Base-by-base conservation (phyloP, 306 rosid genomes). In the Arachis stenosperma region DNA sequence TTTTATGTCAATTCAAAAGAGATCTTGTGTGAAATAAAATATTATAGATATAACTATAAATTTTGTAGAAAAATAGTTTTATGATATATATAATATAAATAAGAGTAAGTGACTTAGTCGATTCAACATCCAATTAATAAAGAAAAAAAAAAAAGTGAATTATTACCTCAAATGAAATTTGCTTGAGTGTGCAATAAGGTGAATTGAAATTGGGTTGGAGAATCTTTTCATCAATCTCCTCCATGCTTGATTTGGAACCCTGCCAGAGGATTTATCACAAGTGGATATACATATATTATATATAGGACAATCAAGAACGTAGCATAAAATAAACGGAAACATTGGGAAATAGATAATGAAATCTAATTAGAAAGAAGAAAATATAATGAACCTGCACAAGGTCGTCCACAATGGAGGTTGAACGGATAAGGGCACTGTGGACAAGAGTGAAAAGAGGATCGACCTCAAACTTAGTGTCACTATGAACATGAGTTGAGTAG, bases 371-470 rank as follows among this genome's bases (percentile, higher is more conserved):
- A 33, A 33, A 33, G 37, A 33, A 33, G 3, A 33, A 33, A 33
- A 4, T 22, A 22, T 22, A 22, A 22, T 2, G 12, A 8, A 84
- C 93, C 93, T 78, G 94, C 13, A 83, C 85, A 29, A 83, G 62
- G 27, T 30, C 75, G 43, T 86, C 89, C 29, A 89, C 91, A 73
- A 82, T 69, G 53, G 53, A 81, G 33, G 85, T 81, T 2, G 91
- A 79, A 52, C 76, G 90, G 7, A 65, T 75, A 12, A 85, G 81
- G 56, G 84, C 79, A 70, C 70, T 85, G 9, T 89, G 81, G 4
- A 75, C 81, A 60, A 89, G 81, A 6, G 10, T 14, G 53, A 84
- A 89, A 9, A 89, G 88, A 53, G 94, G 79, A 51, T 61, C 79
- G 0, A 61, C 85, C 13, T 89, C 89, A 27, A 86, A 84, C 10